These are phyloP conservation scores for Phytophthora uliginosa DNA, from an alignment of 352 stramenopile genomes.

Conservation along the genomic window DNA sequence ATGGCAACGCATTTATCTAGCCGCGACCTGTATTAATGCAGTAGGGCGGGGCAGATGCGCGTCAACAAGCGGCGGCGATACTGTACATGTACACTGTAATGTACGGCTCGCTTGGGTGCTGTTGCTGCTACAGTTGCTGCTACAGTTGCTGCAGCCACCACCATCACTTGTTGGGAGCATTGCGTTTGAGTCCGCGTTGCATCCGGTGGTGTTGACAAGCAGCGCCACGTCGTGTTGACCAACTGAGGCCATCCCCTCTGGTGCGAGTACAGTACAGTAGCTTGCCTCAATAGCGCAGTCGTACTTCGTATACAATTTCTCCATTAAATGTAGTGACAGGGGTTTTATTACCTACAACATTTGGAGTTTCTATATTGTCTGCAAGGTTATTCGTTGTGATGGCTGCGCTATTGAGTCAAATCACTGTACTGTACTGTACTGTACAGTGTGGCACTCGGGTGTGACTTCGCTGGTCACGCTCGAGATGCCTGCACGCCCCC, in stretches of 20 bases:
- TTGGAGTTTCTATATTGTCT: too few relatives aligned
- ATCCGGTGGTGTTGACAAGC: neutral
- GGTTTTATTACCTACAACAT: too few relatives aligned
- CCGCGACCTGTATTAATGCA: neutral
- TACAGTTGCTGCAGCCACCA: neutral
- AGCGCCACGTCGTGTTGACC: neutral
- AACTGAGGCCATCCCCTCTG: neutral
- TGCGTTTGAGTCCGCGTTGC: neutral
- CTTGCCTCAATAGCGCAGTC: too few relatives aligned
- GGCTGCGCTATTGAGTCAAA: too few relatives aligned
- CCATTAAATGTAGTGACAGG: too few relatives aligned
- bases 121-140: too few relatives aligned
- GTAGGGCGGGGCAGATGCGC: neutral
- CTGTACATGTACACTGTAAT: neutral
- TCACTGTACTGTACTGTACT: neutral
- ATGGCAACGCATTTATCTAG: neutral
- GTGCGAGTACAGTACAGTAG: too few relatives aligned
- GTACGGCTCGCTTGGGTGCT: neutral
- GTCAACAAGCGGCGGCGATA: constrained; percentile 1
- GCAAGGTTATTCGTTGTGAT: too few relatives aligned
- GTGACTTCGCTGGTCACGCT: neutral
- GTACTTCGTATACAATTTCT: too few relatives aligned
- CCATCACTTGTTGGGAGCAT: neutral
- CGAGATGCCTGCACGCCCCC: neutral
- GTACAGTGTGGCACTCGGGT: neutral